phyloP scores from a whole-genome alignment of 140 eudicot genomes.

The Flaveria floridana region DNA sequence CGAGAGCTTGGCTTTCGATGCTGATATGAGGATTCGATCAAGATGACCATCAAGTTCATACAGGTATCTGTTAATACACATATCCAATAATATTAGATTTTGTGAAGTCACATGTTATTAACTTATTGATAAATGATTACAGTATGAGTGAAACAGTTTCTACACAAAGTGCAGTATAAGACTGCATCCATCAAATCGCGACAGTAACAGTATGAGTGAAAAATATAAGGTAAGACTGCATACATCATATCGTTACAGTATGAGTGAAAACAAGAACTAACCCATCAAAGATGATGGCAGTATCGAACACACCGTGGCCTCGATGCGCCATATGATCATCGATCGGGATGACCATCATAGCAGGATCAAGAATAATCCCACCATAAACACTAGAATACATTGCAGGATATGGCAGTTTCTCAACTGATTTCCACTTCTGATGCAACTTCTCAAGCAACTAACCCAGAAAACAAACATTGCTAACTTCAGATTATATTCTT shows the following conservation, averaged over 20 bases:
- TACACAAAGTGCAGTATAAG: too few relatives aligned
- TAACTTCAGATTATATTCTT: neutral
- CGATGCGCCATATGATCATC: constrained; percentile 98
- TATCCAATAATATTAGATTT: neutral
- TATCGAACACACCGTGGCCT: constrained; percentile 93
- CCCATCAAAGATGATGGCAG: constrained; percentile 78
- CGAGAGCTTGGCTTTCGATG: constrained; percentile 60
- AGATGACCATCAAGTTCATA: constrained; percentile 86
- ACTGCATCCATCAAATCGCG: neutral
- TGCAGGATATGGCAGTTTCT: constrained; percentile 72
- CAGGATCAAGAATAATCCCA: constrained; percentile 88
- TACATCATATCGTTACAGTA: neutral
- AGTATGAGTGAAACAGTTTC: too few relatives aligned
- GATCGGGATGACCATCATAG: constrained; percentile 87
- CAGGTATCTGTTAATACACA: constrained; percentile 45
- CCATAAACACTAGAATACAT: constrained; percentile 88
- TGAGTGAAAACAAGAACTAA: constrained; percentile 22
- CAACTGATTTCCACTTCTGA: constrained; percentile 60
- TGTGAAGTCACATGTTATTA: too few relatives aligned
- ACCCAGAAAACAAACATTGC: neutral
- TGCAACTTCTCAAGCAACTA: constrained; percentile 83
- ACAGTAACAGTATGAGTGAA: neutral
- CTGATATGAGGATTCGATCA: constrained; percentile 74
- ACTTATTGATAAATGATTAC: too few relatives aligned
- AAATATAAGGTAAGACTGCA: neutral